These are phyloP conservation scores for Chalciporus pseudorubinellus DNA, from an alignment of 768 basidiomycete species.

Conservation along the genomic window DNA sequence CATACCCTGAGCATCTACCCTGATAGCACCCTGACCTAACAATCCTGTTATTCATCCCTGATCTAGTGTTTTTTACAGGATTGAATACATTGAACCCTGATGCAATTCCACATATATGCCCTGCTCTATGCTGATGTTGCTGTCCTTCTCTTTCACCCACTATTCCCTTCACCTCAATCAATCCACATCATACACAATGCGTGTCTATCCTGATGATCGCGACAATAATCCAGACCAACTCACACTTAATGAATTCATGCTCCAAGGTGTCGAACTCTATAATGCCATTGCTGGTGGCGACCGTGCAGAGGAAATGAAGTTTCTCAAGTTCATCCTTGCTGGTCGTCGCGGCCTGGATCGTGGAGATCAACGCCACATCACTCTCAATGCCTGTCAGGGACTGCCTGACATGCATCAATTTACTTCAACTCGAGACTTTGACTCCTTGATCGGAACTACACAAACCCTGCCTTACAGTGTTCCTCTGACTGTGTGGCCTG, in stretches of 20 bases:
- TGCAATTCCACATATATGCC: no score
- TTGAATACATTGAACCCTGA: no score
- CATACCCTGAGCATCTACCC: no score
- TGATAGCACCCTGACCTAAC: no score
- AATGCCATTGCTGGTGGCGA: background rate
- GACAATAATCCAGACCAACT: background rate
- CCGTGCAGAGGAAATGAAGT: background rate
- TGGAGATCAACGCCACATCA: background rate
- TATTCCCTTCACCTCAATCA: no score
- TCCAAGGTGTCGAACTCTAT: background rate
- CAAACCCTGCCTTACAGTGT: background rate
- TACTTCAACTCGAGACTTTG: background rate
- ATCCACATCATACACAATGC: no score
- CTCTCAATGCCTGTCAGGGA: background rate
- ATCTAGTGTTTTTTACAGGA: no score
- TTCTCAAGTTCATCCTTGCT: constrained; percentile 7
- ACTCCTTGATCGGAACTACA: constrained; percentile 7
- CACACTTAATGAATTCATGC: background rate
- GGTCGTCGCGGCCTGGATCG: background rate
- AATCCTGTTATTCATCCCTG: no score
- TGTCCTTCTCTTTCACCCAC: no score
- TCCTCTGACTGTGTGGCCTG: background rate
- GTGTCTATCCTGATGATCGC: background rate
- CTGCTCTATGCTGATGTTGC: no score
- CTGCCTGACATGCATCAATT: background rate